Conservation (phyloP, 495 filamentous ascomycete genomes). For the Penicillium tannophilum region DNA sequence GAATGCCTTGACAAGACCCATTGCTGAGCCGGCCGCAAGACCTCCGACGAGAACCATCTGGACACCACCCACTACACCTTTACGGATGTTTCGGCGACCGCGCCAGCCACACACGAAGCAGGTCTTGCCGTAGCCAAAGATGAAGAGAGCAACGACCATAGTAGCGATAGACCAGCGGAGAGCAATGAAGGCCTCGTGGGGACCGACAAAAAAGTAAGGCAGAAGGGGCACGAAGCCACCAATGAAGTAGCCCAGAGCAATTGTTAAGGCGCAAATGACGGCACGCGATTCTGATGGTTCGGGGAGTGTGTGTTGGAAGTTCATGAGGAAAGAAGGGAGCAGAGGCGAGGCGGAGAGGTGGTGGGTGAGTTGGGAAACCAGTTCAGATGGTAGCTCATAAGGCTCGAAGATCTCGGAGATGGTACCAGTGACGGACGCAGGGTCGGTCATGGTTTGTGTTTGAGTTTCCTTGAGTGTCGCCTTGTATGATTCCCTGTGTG, state of each 20-base stretch:
- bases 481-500: constrained; percentile 51
- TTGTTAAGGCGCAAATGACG: constrained; percentile 62
- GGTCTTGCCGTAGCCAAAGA: constrained; percentile 75
- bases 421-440: constrained; percentile 37
- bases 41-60: constrained; percentile 71
- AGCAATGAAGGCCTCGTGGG: constrained; percentile 56
- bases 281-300: constrained; percentile 55
- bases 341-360: constrained; percentile 51
- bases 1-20: constrained; percentile 64
- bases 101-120: constrained; percentile 50
- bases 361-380: constrained; percentile 46
- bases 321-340: constrained; percentile 58
- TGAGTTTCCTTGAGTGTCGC: constrained; percentile 52
- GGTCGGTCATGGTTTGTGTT: constrained; percentile 40
- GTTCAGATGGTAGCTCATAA: constrained; percentile 52
- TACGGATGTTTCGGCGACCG: constrained; percentile 39
- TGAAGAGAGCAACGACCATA: constrained; percentile 69
- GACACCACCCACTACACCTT: constrained; percentile 49
- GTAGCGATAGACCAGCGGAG: constrained; percentile 69
- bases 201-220: constrained; percentile 74
- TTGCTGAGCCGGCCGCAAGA: constrained; percentile 64
- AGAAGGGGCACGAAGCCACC: constrained; percentile 72
- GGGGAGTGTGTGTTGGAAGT: constrained; percentile 57
- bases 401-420: constrained; percentile 56
- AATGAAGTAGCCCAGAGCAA: constrained; percentile 72